These are phyloP conservation scores for Cystofilobasidium macerans DNA, from an alignment of 768 basidiomycete species.

Conservation along the genomic window DNA sequence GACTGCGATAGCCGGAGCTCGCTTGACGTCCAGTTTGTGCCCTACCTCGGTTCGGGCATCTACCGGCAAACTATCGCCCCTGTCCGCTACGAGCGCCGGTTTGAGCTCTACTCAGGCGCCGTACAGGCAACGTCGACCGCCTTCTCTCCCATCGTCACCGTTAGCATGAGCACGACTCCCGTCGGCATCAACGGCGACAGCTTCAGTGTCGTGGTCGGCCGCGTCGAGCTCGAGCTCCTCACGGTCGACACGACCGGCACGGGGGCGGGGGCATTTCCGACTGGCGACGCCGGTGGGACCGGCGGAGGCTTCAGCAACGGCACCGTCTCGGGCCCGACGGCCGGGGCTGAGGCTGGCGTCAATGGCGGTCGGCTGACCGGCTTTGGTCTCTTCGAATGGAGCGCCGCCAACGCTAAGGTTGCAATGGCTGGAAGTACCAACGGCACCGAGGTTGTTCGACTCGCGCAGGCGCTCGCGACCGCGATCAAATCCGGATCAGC, in stretches of 20 bases:
- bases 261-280: conserved; percentile 8
- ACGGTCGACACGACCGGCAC: conserved; percentile 38
- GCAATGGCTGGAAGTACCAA: conserved; percentile 57
- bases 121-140: conserved; percentile 55
- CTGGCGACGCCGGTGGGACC: background rate
- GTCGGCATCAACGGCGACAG: conserved; percentile 56
- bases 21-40: conserved; percentile 55
- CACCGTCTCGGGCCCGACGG: conserved; percentile 28
- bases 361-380: conserved; percentile 39
- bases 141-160: conserved; percentile 63
- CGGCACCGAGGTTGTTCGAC: conserved; percentile 41
- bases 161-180: conserved; percentile 57
- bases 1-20: conserved; percentile 57
- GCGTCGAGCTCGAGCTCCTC: conserved; percentile 64
- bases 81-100: conserved; percentile 42
- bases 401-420: conserved; percentile 41
- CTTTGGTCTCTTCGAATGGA: conserved; percentile 89
- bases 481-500: conserved; percentile 5
- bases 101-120: conserved; percentile 63
- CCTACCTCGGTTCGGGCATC: conserved; percentile 56
- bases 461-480: conserved; percentile 25
- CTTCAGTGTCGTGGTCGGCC: conserved; percentile 74
- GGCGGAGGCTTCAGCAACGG: conserved; percentile 22
- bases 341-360: conserved; percentile 25
- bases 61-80: conserved; percentile 60